Percentiles rank a stretch among this genome's conserved stretches.
phyloP scores from a whole-genome alignment of 495 filamentous ascomycete genomes.

The Diplogelasinospora grovesii region DNA sequence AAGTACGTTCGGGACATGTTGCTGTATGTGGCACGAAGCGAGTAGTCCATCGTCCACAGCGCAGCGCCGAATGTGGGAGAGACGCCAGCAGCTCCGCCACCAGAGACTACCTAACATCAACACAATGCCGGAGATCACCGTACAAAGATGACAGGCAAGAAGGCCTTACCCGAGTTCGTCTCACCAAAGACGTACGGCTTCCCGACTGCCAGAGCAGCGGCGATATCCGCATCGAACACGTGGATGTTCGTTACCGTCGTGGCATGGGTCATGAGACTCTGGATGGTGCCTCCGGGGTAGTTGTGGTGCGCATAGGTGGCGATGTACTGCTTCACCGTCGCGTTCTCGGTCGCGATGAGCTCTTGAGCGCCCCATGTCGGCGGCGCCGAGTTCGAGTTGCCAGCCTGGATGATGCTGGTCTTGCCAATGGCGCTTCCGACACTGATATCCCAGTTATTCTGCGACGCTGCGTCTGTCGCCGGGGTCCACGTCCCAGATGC shows the following conservation, averaged over 20 bases:
- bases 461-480: conserved; percentile 44
- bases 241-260: conserved; percentile 32
- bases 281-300: conserved; percentile 49
- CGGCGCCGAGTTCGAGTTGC: conserved; percentile 50
- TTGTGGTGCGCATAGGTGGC: conserved; percentile 53
- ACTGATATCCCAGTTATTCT: conserved; percentile 47
- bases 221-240: conserved; percentile 44
- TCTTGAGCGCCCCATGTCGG: conserved; percentile 46
- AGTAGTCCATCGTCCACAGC: conserved; percentile 57
- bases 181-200: conserved; percentile 54
- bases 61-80: conserved; percentile 53
- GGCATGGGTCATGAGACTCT: conserved; percentile 47
- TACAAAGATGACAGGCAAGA: no score
- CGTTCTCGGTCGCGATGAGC: conserved; percentile 42
- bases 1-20: conserved; percentile 51
- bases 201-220: conserved; percentile 34
- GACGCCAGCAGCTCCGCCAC: conserved; percentile 44
- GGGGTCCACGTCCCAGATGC: conserved; percentile 49
- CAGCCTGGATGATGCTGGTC: conserved; percentile 46
- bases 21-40: conserved; percentile 38
- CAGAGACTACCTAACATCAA: conserved; percentile 29
- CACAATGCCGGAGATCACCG: no score
- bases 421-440: conserved; percentile 44
- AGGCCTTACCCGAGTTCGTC: conserved; percentile 56
- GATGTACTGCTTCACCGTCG: conserved; percentile 42